Conservation (phyloP, 2,329 filamentous ascomycete species). For the Davidsoniella virescens region DNA sequence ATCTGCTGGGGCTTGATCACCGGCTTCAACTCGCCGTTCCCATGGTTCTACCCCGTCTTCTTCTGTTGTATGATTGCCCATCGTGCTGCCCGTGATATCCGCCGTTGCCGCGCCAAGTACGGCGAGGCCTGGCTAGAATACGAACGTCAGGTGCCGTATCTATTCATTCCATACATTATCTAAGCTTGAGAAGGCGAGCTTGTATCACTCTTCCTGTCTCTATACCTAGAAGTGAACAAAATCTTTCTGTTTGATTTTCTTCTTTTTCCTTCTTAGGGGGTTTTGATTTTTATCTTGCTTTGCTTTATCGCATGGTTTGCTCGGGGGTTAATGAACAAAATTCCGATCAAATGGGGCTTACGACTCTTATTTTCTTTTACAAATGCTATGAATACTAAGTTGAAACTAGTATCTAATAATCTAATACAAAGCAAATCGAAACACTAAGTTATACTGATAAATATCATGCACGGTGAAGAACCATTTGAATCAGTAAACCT, state of each 20-base stretch:
- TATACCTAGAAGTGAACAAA: neutral
- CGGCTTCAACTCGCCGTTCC: slow-evolving; percentile 51
- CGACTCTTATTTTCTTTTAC: too few species aligned
- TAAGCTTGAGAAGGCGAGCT: neutral
- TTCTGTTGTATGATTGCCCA: slow-evolving; percentile 71
- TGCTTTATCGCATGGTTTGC: neutral
- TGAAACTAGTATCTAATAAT: too few species aligned
- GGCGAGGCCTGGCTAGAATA: slow-evolving; percentile 71
- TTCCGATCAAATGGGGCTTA: neutral
- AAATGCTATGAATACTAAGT: too few species aligned
- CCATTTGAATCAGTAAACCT: too few species aligned
- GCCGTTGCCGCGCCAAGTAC: slow-evolving; percentile 64
- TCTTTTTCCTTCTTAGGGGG: too few species aligned
- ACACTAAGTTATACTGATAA: too few species aligned
- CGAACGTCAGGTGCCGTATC: slow-evolving; percentile 59
- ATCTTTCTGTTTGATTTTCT: too few species aligned
- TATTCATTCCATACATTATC: slow-evolving; percentile 51
- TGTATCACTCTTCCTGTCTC: neutral
- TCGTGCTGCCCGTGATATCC: slow-evolving; percentile 59
- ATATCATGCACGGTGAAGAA: too few species aligned
- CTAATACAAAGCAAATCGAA: too few species aligned
- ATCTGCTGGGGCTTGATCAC: slow-evolving; percentile 35
- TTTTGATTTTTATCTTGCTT: neutral
- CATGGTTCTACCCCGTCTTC: slow-evolving; percentile 82
- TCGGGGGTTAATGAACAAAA: neutral